Evolutionary conservation across 129 eudicot species (phyloP).

Genomic region (Ambrosia artemisiifolia): DNA sequence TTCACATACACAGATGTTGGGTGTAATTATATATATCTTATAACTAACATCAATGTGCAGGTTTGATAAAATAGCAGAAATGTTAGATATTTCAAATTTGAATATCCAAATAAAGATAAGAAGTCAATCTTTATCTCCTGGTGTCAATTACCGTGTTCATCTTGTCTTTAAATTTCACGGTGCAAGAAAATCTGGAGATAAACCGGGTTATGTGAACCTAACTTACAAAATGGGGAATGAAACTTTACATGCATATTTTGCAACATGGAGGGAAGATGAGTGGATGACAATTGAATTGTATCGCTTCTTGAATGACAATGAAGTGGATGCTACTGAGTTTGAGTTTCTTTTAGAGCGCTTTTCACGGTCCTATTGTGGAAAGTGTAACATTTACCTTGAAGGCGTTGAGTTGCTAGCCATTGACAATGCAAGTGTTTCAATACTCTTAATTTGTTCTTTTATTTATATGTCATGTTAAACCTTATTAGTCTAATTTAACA

Average conservation of each 20-base stretch:
- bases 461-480: too few species aligned
- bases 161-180: neutral
- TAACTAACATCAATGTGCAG: neutral
- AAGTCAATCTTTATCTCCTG: neutral
- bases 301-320: neutral
- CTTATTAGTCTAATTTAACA: too few species aligned
- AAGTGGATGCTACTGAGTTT: neutral
- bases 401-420: too few species aligned
- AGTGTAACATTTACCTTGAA: neutral
- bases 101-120: neutral
- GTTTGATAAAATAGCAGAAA: neutral
- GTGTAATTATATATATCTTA: neutral
- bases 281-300: neutral
- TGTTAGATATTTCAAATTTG: neutral
- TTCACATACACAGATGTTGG: too few species aligned
- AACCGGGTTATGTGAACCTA: neutral
- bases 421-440: too few species aligned
- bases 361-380: neutral
- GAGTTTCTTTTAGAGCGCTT: neutral
- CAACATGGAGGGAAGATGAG: neutral
- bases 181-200: neutral
- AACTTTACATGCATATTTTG: neutral
- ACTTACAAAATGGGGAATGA: neutral
- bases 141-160: neutral
- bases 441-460: too few species aligned